Base-by-base conservation (phyloP, 1,139 yeast genomes). In the Suhomyces terraborum region DNA sequence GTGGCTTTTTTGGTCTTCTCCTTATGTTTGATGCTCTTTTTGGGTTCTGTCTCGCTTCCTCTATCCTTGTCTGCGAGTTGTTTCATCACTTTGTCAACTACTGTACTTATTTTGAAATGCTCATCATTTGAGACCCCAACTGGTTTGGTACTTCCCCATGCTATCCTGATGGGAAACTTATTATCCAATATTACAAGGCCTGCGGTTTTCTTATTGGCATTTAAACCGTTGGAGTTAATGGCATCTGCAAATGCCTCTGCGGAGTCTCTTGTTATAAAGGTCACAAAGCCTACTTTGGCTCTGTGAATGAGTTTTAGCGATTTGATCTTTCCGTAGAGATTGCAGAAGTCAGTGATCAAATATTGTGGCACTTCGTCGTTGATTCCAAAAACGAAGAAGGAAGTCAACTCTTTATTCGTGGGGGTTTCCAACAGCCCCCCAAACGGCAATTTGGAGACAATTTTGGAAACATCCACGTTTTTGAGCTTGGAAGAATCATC, bases 361-460 rank as follows among this genome's bases (percentile, higher is more conserved):
- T 79, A 80, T 49, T 82, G 88, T 0, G 91, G 82, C n/a, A 82
- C 56, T n/a, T 77, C 80, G 12, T 77, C 77, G 36, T 74, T 79
- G 18, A 86, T 67, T 0, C 95, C 95, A 62, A 82, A 84, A n/a
- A 88, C 58, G 57, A 87, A 86, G 38, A 88, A 73, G 0, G 88
- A 72, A 32, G 72, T 69, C 17, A 77, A 51, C 1, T 61, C 55
- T 4, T 53, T 42, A 47, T 79, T 78, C 17, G 60, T 56, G 1
- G 82, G 82, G 0, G 69, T 64, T 0, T 61, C 56, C 3, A 81
- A 52, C 13, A 71, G 67, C 0, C 87, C 87, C 38, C 77, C 76
- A 48, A 84, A 75, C 0, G 93, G 93, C 9, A 84, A 63, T 49
- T 73, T 75, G 22, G 78, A 62, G 14, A 81, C 62, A 2, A 80